Evolutionary conservation across 2,329 filamentous ascomycete species (phyloP), one percentile per base, ranked within the genome.

Genomic region (Elsinoe batatas): DNA sequence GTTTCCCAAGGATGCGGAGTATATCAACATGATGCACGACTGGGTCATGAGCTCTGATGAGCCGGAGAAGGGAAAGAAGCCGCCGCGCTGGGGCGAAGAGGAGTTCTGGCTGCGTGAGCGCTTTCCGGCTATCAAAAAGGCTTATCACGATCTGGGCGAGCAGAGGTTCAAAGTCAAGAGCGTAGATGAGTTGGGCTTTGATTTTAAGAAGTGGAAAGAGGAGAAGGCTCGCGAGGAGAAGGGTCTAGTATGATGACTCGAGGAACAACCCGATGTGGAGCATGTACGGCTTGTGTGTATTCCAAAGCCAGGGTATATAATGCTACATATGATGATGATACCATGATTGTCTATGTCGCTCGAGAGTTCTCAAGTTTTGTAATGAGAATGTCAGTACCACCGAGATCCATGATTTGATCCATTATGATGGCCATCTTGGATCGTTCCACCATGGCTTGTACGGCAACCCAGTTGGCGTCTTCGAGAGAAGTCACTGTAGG

Each of bases 401-500:
- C 90, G 26, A 86, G 79, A 64, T 79, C 81, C 32, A 79, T 83
- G 67, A 95, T 69, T 63, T 88, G 79, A 69, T 96, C 91, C 91
- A 96, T 96, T 36, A 87, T 87, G 5, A 81, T 76, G 1, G 90
- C 90, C 65, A 95, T 85, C 65, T 80, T 80, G 75, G 88, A 91
- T 75, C 88, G 88, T 76, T 89, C 84, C 5, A 95, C 91, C 91
- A 97, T 97, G 50, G 84, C 84, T 67, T 83, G 88, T 60, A 97
- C 86, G n/a, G 91, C 91, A 35, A 96, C 89, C 91, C 91, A 97
- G 54, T 84, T 87, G 56, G 88, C 82, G 66, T 88, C 87, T 62
- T 96, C 91, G 2, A 98, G 77, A 13, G 86, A 77, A n/a, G 87
- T 96, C 63, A 97, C 79, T 1, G 91, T 97, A 2, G 93, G 88